Percentiles rank a stretch among this genome's conserved stretches.
These are phyloP conservation scores for Zopfochytrium polystomum DNA, from an alignment of 371 early-diverging fungal genomes.

Conservation along the genomic window DNA sequence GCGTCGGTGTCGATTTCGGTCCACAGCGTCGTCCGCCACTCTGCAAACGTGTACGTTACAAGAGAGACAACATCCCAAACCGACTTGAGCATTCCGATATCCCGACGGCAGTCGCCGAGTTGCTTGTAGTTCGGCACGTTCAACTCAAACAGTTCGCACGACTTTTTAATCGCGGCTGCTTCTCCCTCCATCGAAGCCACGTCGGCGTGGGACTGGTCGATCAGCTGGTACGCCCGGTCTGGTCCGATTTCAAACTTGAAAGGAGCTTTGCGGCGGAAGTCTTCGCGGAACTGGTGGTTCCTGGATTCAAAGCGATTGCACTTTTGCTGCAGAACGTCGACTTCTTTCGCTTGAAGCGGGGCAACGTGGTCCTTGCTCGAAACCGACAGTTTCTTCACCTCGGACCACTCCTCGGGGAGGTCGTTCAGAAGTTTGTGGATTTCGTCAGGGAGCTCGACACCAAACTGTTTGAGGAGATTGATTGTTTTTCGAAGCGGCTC, in stretches of 20 bases:
- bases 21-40: conserved; percentile 60
- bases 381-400: conserved; percentile 55
- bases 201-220: conserved; percentile 50
- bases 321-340: conserved; percentile 59
- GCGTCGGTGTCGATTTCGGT: conserved; percentile 59
- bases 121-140: conserved; percentile 56
- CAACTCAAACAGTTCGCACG: conserved; percentile 61
- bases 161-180: conserved; percentile 48
- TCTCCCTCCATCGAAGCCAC: conserved; percentile 57
- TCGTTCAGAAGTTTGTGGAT: conserved; percentile 59
- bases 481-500: conserved; percentile 62
- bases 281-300: conserved; percentile 60
- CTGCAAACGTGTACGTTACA: conserved; percentile 57
- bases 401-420: conserved; percentile 63
- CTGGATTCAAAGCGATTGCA: conserved; percentile 60
- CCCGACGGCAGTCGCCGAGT: conserved; percentile 58
- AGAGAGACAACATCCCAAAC: conserved; percentile 61
- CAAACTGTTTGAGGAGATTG: conserved; percentile 56
- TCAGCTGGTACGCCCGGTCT: conserved; percentile 44
- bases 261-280: conserved; percentile 61
- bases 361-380: conserved; percentile 61
- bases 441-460: conserved; percentile 60
- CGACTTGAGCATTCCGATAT: conserved; percentile 58
- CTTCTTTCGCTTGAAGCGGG: conserved; percentile 60
- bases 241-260: conserved; percentile 58